A percentile compares a stretch with the other conserved stretches of the same genome.
Evolutionary conservation across 495 filamentous ascomycete species (phyloP).

Genomic region (Cladorrhinum samala): DNA sequence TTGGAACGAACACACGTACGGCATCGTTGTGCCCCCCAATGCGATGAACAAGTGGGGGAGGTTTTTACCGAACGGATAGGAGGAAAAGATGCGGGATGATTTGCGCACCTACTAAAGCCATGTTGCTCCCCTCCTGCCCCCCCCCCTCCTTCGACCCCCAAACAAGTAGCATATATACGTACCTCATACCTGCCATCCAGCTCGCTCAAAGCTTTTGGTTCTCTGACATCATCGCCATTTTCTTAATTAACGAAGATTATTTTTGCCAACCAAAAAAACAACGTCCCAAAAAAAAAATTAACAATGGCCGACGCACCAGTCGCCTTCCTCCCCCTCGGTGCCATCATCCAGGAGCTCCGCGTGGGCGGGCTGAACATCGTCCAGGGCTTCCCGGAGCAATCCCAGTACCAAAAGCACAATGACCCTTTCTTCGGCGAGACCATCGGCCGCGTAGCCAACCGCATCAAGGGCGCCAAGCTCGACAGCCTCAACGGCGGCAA

Average conservation of each 20-base stretch:
- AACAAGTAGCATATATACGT: too few relatives aligned
- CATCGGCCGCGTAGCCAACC: constrained; percentile 88
- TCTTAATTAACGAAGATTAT: not conserved
- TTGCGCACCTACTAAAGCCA: too few relatives aligned
- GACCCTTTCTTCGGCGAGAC: constrained; percentile 81
- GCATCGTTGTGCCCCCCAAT: not conserved
- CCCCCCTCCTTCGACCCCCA: too few relatives aligned
- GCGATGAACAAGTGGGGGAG: not conserved
- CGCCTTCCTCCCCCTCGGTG: constrained; percentile 77
- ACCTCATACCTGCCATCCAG: too few relatives aligned
- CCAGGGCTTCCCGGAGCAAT: constrained; percentile 67
- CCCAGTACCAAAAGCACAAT: constrained; percentile 68
- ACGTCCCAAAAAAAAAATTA: constrained; percentile 5
- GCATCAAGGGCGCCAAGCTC: constrained; percentile 67
- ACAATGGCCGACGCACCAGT: constrained; percentile 43
- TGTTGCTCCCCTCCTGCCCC: too few relatives aligned
- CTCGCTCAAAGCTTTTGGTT: too few relatives aligned
- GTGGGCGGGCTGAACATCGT: constrained; percentile 79
- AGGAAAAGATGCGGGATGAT: too few relatives aligned
- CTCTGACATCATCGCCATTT: constrained; percentile 11
- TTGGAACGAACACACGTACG: too few relatives aligned
- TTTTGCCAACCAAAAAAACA: not conserved
- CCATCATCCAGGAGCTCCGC: constrained; percentile 78
- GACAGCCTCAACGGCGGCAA: constrained; percentile 62
- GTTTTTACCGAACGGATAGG: too few relatives aligned